Percentiles rank a stretch among this genome's conserved stretches.
These are phyloP conservation scores for Asterochloris sp. DNA, from an alignment of 139 green algal genomes.

Conservation along the genomic window DNA sequence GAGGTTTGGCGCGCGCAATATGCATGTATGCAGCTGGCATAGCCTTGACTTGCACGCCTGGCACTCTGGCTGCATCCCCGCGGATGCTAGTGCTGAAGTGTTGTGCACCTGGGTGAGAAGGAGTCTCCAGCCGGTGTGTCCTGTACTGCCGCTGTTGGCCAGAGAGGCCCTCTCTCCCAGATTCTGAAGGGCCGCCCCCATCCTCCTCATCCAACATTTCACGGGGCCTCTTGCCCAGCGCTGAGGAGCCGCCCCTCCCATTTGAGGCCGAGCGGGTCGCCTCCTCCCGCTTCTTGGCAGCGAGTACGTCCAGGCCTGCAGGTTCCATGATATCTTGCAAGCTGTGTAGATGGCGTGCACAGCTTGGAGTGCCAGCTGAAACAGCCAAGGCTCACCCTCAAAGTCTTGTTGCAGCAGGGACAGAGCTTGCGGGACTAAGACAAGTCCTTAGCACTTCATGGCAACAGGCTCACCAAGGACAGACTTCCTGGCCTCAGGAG, in stretches of 20 bases:
- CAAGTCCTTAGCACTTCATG: not conserved
- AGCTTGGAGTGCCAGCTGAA: not conserved
- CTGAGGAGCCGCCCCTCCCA: not conserved
- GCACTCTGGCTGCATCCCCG: not conserved
- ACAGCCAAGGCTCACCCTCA: not conserved
- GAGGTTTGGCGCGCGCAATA: not conserved
- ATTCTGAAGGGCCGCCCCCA: slow-evolving; percentile 1
- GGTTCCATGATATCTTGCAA: not conserved
- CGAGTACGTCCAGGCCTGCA: slow-evolving; percentile 67
- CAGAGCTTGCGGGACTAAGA: not conserved
- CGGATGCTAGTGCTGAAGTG: not conserved
- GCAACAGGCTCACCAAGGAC: slow-evolving; percentile 48
- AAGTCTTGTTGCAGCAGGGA: not conserved
- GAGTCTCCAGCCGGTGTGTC: slow-evolving; percentile 70
- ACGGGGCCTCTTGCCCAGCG: slow-evolving; percentile 21
- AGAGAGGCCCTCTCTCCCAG: not conserved
- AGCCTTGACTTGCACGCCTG: not conserved
- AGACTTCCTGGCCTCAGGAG: slow-evolving; percentile 58
- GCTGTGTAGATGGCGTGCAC: not conserved
- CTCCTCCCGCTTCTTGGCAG: slow-evolving; percentile 57
- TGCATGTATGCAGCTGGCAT: not conserved
- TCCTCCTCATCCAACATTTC: slow-evolving; percentile 14
- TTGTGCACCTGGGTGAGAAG: slow-evolving; percentile 63
- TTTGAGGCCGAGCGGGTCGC: slow-evolving; percentile 20
- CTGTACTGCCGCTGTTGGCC: slow-evolving; percentile 49